Percentiles rank a stretch among this genome's conserved stretches.
phyloP scores from a whole-genome alignment of 306 rosid species.

The Vachellia collinsii region DNA sequence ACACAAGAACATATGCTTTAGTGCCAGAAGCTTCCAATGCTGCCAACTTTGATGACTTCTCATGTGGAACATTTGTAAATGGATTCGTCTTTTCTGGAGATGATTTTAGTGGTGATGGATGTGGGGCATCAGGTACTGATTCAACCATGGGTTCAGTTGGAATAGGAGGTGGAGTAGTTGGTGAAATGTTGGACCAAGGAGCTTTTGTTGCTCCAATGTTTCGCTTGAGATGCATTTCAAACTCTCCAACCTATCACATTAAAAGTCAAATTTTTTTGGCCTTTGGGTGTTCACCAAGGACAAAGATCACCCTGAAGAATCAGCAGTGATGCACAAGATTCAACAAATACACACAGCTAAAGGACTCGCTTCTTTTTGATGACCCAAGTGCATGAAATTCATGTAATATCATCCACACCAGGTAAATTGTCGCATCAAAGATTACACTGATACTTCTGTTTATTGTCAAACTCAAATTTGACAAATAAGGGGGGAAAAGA shows the following conservation, averaged over 20 bases:
- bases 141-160: slow-evolving; percentile 71
- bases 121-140: slow-evolving; percentile 47
- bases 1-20: slow-evolving; percentile 54
- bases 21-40: slow-evolving; percentile 78
- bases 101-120: slow-evolving; percentile 53
- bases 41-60: slow-evolving; percentile 61
- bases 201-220: slow-evolving; percentile 60
- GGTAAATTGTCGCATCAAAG: neutral
- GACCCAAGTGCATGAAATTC: neutral
- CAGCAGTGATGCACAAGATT: slow-evolving; percentile 13
- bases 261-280: neutral
- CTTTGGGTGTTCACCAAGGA: neutral
- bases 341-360: neutral
- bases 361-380: slow-evolving; percentile 17
- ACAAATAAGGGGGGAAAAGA: neutral
- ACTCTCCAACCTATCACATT: slow-evolving; percentile 71
- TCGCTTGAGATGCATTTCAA: slow-evolving; percentile 84
- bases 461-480: neutral
- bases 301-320: slow-evolving; percentile 9
- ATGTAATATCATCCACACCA: neutral
- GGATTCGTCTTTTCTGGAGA: slow-evolving; percentile 55
- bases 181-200: slow-evolving; percentile 64
- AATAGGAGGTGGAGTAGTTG: slow-evolving; percentile 61
- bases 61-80: slow-evolving; percentile 44
- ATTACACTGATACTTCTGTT: neutral